Evolutionary conservation across 2,329 filamentous ascomycete genomes (phyloP).

Genomic region (Coleophoma eucalyptorum): DNA sequence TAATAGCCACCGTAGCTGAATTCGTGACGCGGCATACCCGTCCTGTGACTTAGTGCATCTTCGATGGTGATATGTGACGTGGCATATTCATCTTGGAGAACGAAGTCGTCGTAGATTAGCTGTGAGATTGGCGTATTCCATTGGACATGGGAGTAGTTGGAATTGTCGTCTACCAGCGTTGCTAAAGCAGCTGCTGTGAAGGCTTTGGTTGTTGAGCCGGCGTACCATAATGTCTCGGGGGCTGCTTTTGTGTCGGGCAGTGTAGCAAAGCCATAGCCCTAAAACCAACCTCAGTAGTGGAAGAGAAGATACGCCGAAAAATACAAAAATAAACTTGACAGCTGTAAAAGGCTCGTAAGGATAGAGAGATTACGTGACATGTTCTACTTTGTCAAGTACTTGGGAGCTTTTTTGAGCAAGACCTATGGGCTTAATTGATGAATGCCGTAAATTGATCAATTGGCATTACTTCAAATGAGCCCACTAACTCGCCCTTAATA

Average conservation of each 20-base stretch:
- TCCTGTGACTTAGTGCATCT: constrained; percentile 49
- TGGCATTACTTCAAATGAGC: no score
- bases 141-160: constrained; percentile 30
- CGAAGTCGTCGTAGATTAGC: constrained; percentile 48
- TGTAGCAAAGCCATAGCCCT: constrained; percentile 36
- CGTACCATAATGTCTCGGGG: constrained; percentile 48
- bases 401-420: no score
- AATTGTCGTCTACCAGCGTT: constrained; percentile 42
- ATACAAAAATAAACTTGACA: no score
- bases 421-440: no score
- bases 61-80: constrained; percentile 48
- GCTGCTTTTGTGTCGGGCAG: constrained; percentile 34
- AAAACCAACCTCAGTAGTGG: background rate
- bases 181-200: constrained; percentile 46
- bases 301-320: background rate
- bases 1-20: constrained; percentile 27
- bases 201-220: constrained; percentile 53
- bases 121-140: constrained; percentile 44
- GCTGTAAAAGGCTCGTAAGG: no score
- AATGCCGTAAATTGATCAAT: no score
- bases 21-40: constrained; percentile 43
- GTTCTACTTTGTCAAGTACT: no score
- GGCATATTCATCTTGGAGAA: constrained; percentile 40
- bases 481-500: no score
- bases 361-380: no score